Conservation (phyloP, 2,329 filamentous ascomycete species). For the Tolypocladium paradoxum region DNA sequence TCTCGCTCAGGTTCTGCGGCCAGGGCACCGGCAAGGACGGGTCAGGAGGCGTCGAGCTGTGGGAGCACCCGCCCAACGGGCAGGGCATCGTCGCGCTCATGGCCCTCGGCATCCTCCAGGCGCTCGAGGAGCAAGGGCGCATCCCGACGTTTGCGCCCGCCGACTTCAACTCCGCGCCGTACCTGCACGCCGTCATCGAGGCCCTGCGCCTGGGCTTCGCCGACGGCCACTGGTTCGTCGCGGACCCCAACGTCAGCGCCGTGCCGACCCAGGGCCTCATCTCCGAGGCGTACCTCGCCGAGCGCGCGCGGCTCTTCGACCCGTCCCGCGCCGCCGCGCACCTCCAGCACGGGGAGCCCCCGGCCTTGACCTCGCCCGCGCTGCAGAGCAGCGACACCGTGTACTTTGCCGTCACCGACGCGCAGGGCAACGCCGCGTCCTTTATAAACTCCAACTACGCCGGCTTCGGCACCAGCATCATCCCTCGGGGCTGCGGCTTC, state of each 20-base stretch:
- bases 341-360: slow-evolving; percentile 51
- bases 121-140: slow-evolving; percentile 64
- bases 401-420: slow-evolving; percentile 80
- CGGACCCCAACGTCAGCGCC: slow-evolving; percentile 62
- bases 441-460: slow-evolving; percentile 96
- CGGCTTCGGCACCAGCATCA: slow-evolving; percentile 78
- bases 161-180: slow-evolving; percentile 73
- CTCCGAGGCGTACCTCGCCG: slow-evolving; percentile 61
- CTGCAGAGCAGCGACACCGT: slow-evolving; percentile 85
- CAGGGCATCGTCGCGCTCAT: slow-evolving; percentile 93
- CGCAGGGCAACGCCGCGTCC: slow-evolving; percentile 76
- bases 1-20: slow-evolving; percentile 68
- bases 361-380: slow-evolving; percentile 50
- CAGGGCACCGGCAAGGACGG: slow-evolving; percentile 35
- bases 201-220: slow-evolving; percentile 81
- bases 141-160: slow-evolving; percentile 58
- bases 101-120: slow-evolving; percentile 83
- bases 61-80: slow-evolving; percentile 95
- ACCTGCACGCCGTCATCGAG: slow-evolving; percentile 82
- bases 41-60: slow-evolving; percentile 71
- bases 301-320: slow-evolving; percentile 51
- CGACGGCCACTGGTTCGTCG: slow-evolving; percentile 82
- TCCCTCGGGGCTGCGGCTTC: slow-evolving; percentile 80
- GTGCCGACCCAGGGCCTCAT: slow-evolving; percentile 64
- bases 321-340: slow-evolving; percentile 47